Base-by-base conservation (phyloP, 2,329 filamentous ascomycete genomes). In the Penicillium sp. region DNA sequence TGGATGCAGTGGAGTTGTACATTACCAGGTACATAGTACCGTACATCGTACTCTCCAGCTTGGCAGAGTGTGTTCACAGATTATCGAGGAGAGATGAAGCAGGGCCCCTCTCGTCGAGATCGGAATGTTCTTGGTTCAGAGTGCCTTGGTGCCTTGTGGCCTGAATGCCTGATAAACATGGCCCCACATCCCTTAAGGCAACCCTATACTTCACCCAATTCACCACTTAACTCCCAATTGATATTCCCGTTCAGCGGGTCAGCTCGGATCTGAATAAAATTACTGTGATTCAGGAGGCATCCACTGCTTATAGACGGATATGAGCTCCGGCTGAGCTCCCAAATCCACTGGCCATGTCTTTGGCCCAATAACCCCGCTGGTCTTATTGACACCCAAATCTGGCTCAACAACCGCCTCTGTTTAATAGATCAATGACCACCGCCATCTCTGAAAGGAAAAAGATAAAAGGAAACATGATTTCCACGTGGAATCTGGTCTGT, bases 361-460 rank as follows among this genome's bases (percentile, higher is more conserved):
- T 53, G 33, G 33, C 8, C 33, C 38, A 51, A 54, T 49, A 55
- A 29, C 21, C 46, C 41, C n/a, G 19, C 29, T 5, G 31, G 11
- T 27, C 53, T 57, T 66, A 66, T 66, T 60, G 49, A 64, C 21
- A 55, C 50, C 62, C 51, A 19, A 59, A 62, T 62, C 23, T 36
- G 55, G 64, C 39, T 43, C 47, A 48, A 49, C 38, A 39, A 43
- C 50, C 19, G 29, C 34, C 41, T 27, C 41, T 27, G 38, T 40
- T 58, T 33, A 47, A 56, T 49, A 55, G 16, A 33, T 33, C 47
- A 44, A 50, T 44, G 34, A 19, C 16, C 36, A 41, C 41, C 27
- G 31, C 21, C 49, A 57, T 57, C 38, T 39, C 33, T 47, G 9
- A n/a, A 36, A 59, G 39, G 36, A 48, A 50, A 47, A 16, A 23